Percentiles rank a stretch among this genome's conserved stretches.
Conservation (phyloP, 441 rosid genomes). For the Caryocar brasiliense region DNA sequence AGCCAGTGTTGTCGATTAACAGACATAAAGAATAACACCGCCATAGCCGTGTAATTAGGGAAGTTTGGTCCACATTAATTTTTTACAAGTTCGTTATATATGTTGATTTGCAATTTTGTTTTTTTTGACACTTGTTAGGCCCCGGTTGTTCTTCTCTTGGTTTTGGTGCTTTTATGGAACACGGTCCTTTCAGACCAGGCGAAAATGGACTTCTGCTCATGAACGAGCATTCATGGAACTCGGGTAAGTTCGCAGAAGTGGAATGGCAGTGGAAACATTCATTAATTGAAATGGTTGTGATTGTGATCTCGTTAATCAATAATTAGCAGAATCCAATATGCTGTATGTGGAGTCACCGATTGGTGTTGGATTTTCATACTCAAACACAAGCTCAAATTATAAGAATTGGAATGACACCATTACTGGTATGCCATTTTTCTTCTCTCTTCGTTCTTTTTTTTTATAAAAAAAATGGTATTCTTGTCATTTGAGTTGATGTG, state of each 20-base stretch:
- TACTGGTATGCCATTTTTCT: conserved; percentile 9
- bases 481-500: too few relatives aligned
- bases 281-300: too few relatives aligned
- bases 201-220: conserved; percentile 22
- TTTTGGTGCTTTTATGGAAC: conserved; percentile 35
- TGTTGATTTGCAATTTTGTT: background rate
- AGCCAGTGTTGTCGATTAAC: too few relatives aligned
- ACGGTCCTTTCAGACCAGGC: conserved; percentile 30
- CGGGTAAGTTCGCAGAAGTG: too few relatives aligned
- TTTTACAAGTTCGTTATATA: too few relatives aligned
- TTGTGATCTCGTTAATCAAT: too few relatives aligned
- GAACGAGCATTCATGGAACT: conserved; percentile 33
- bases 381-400: conserved; percentile 25
- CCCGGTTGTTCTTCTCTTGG: conserved; percentile 42
- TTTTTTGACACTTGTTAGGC: conserved; percentile 13
- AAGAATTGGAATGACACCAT: conserved; percentile 18
- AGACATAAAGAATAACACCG: too few relatives aligned
- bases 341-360: conserved; percentile 28
- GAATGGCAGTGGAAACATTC: too few relatives aligned
- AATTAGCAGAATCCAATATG: conserved; percentile 36
- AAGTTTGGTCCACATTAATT: too few relatives aligned
- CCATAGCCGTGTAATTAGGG: too few relatives aligned
- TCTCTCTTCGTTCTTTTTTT: too few relatives aligned
- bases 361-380: conserved; percentile 33
- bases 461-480: too few relatives aligned